Conservation (phyloP, 1,139 yeast genomes). For the Arxiozyma telluris region DNA sequence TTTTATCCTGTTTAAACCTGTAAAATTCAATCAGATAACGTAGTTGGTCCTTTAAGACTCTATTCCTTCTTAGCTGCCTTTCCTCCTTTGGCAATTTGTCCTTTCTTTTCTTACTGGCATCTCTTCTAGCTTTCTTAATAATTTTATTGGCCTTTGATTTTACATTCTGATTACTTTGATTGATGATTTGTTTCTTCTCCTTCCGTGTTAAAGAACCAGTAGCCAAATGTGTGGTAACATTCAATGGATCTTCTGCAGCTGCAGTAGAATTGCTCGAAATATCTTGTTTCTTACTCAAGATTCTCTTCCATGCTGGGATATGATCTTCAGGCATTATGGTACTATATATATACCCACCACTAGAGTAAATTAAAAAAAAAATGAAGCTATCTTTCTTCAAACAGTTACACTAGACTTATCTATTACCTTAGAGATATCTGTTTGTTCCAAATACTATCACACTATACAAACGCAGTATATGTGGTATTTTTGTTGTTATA, state of each 20-base stretch:
- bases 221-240: constrained; percentile 38
- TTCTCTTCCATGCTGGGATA: constrained; percentile 86
- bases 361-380: too few species aligned
- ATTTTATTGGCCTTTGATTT: constrained; percentile 25
- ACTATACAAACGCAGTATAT: too few species aligned
- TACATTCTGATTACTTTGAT: constrained; percentile 22
- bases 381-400: too few species aligned
- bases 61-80: constrained; percentile 33
- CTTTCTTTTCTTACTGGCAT: constrained; percentile 43
- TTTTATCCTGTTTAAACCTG: constrained; percentile 40
- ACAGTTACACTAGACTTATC: too few species aligned
- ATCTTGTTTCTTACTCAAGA: constrained; percentile 46
- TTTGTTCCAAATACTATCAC: too few species aligned
- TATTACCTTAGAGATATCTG: too few species aligned
- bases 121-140: constrained; percentile 36
- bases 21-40: constrained; percentile 61
- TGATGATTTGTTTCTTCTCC: constrained; percentile 40
- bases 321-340: constrained; percentile 25
- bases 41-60: constrained; percentile 58
- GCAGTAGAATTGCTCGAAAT: constrained; percentile 15
- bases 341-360: not conserved
- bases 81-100: constrained; percentile 67
- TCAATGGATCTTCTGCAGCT: constrained; percentile 30
- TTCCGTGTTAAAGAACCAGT: constrained; percentile 40
- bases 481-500: too few species aligned